Base-by-base conservation (phyloP, 148 eudicot species). In the Rhododendron molle region DNA sequence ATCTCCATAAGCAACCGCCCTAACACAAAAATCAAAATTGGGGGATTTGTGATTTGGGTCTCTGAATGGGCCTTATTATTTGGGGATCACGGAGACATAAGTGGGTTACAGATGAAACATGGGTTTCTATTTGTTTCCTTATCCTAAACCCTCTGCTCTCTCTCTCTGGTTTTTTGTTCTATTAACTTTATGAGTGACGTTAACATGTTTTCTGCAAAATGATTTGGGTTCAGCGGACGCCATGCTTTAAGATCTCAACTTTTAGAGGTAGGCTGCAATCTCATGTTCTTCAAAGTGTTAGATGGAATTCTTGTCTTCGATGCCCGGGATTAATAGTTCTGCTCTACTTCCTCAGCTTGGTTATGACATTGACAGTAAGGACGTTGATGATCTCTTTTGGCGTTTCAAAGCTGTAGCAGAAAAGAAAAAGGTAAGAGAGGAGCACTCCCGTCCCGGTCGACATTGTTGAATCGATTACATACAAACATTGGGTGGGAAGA, bases 361-460 rank as follows among this genome's bases (percentile, higher is more conserved):
- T 67, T 95, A 90, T 88, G 90, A 86, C 81, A 92, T 95, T 88
- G 93, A 94, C 81, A 95, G 97, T 83, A 94, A 93, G 91, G 98
- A 96, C 86, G 96, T 96, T 83, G 96, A 96, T 86, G 97, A 93
- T 83, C 88, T 96, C 76, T 96, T 95, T 85, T 88, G 92, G 93
- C 95, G 96, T 62, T 96, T 96, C 89, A 96, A 96, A 93, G 82
- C 93, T 85, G 93, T 95, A n/a, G 97, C 99, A 74, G 96, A 94
- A 88, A 93, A 90, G 90, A 96, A 96, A 89, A 96, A 94, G 96
- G 98, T 94, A 86, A 60, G 83, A 36, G 67, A 6, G 73, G 30
- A 26, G 43, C 52, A 2, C 79, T 20, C 80, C 30, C 15, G 7
- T 69, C 77, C 40, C 1, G 9, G 44, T n/a, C 26, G n/a, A 76